Evolutionary conservation across 1,139 yeast species (phyloP).

Genomic region (Blastobotrys apis): DNA sequence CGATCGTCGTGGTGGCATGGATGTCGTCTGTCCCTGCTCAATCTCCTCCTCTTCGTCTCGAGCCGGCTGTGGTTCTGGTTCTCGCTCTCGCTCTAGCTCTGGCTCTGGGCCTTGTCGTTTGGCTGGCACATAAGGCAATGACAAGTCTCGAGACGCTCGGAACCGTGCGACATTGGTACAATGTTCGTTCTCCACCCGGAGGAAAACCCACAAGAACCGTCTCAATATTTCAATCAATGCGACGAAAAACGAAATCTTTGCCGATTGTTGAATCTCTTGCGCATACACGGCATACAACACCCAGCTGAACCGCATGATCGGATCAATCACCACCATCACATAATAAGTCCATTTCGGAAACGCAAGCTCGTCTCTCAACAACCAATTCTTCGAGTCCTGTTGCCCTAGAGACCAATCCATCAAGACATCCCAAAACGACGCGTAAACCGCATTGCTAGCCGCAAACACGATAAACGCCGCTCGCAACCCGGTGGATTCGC

Average conservation of each 20-base stretch:
- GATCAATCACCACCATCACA: slow-evolving; percentile 65
- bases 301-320: slow-evolving; percentile 84
- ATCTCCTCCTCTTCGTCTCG: neutral
- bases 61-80: neutral
- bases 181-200: slow-evolving; percentile 96
- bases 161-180: slow-evolving; percentile 79
- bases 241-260: slow-evolving; percentile 78
- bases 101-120: neutral
- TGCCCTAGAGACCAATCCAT: slow-evolving; percentile 96
- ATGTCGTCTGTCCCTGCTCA: neutral
- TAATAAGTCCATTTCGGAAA: slow-evolving; percentile 66
- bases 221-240: slow-evolving; percentile 79
- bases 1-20: slow-evolving; percentile 1
- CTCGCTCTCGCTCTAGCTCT: neutral
- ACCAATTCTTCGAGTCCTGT: slow-evolving; percentile 57
- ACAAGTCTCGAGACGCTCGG: slow-evolving; percentile 81
- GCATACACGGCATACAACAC: slow-evolving; percentile 70
- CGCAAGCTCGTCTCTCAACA: slow-evolving; percentile 69
- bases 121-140: slow-evolving; percentile 60
- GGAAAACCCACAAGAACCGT: slow-evolving; percentile 81
- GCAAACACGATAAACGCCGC: slow-evolving; percentile 72
- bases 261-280: slow-evolving; percentile 78
- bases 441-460: slow-evolving; percentile 60
- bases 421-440: slow-evolving; percentile 80
- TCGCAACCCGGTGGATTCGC: slow-evolving; percentile 39